These are phyloP conservation scores for Mycosphaerella sp. DNA, from an alignment of 2,329 filamentous ascomycete species.

Conservation along the genomic window DNA sequence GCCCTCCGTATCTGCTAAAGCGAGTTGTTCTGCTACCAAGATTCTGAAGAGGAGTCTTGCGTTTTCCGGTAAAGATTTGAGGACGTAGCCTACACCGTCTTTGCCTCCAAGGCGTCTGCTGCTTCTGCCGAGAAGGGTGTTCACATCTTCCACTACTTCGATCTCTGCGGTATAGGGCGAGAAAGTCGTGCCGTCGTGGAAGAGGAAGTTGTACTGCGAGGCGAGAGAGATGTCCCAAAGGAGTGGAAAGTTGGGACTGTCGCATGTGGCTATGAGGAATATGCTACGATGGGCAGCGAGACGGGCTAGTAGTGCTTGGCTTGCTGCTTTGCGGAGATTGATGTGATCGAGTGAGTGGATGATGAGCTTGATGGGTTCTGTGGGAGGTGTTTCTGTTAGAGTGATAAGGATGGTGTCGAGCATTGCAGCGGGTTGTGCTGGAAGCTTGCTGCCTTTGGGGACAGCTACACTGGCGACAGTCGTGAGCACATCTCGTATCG, in stretches of 20 bases:
- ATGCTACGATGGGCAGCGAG: conserved; percentile 69
- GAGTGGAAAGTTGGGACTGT: conserved; percentile 79
- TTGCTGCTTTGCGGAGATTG: conserved; percentile 63
- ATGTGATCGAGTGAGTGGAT: conserved; percentile 83
- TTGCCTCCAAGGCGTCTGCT: conserved; percentile 75
- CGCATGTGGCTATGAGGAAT: conserved; percentile 70
- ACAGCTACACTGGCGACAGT: conserved; percentile 61
- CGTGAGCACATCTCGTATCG: conserved; percentile 62
- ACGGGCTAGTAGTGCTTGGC: conserved; percentile 67
- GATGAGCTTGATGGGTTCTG: conserved; percentile 31
- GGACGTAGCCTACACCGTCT: conserved; percentile 85
- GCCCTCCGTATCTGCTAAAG: conserved; percentile 46
- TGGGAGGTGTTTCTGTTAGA: conserved; percentile 46
- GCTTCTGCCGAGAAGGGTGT: conserved; percentile 76
- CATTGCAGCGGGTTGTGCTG: conserved; percentile 62
- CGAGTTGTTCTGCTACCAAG: conserved; percentile 76
- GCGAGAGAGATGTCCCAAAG: conserved; percentile 87
- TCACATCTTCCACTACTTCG: conserved; percentile 84
- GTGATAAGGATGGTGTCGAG: conserved; percentile 59
- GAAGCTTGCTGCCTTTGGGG: conserved; percentile 47
- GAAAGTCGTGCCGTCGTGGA: conserved; percentile 94
- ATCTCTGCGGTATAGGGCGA: conserved; percentile 65
- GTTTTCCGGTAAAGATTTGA: conserved; percentile 86
- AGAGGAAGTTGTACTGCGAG: conserved; percentile 76
- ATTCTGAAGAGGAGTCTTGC: conserved; percentile 81